Base-by-base conservation (phyloP, 768 basidiomycete species). In the Panaeolus papilionaceus region DNA sequence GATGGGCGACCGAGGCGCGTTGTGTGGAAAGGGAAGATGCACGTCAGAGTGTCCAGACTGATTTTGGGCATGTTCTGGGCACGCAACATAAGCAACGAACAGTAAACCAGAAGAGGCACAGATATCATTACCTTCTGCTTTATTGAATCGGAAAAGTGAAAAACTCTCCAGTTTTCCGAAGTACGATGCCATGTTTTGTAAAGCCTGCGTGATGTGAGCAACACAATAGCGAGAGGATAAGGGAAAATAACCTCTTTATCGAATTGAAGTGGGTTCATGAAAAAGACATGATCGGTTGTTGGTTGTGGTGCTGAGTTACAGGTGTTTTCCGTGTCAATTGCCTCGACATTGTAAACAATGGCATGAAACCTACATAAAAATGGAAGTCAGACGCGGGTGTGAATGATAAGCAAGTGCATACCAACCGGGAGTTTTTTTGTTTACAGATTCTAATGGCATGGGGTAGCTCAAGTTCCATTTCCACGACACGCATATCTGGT, bases 141-240 rank as follows among this genome's bases (percentile, higher is more conserved):
- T 58, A 28, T 37, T 3, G 40, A n/a, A 2, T 67, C 77, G 67
- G 61, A 79, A 82, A 10, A 76, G 72, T 10, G 71, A 73, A 69
- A 93, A 87, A 42, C 79, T 79, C 71, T 94, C 92, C 28, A 94
- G 71, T 4, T 79, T 75, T 38, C 93, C 93, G 73, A 94, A 94
- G 44, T 85, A 84, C 14, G 80, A 76, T 11, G 83, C 82, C 40
- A 94, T 78, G 28, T 76, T 80, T 14, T 79, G 78, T 33, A 92
- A 76, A 16, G 85, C 80, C 91, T 92, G 64, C 39, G 37, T 58
- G 28, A 16, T 8, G 38, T 58, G 5, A 61, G 33, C 20, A 23
- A 38, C 39, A 62, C 14, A 9, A 40, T 44, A 39, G 33, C 8
- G 42, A 16, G 23, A 54, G 16, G n/a, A 20, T 38, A 54, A 23